Evolutionary conservation across 805 yeast species (phyloP).

Genomic region (Candida patagonica): DNA sequence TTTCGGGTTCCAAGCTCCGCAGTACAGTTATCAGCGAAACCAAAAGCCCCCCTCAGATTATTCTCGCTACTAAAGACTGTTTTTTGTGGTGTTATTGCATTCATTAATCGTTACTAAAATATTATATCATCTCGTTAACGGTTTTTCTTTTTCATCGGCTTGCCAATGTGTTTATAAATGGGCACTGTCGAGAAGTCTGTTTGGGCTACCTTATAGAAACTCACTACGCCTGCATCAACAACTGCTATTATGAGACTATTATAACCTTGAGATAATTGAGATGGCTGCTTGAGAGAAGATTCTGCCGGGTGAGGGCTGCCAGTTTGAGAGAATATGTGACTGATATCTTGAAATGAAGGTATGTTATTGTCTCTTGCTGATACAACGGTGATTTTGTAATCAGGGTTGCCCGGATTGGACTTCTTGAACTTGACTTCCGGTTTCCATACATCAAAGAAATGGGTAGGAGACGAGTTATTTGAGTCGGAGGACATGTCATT

Average conservation of each 20-base stretch:
- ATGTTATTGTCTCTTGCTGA: conserved; percentile 30
- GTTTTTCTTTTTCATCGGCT: not conserved
- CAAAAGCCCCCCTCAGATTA: conserved; percentile 4
- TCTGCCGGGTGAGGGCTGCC: conserved; percentile 18
- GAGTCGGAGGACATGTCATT: conserved; percentile 5
- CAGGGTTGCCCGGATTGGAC: conserved; percentile 56
- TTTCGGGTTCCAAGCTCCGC: not conserved
- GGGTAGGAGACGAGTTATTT: conserved; percentile 3
- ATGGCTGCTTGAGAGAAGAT: conserved; percentile 27
- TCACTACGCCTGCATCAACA: conserved; percentile 56
- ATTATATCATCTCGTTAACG: not conserved
- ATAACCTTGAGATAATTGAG: conserved; percentile 43
- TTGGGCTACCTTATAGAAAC: conserved; percentile 13
- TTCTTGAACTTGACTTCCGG: conserved; percentile 59
- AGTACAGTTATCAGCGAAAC: conserved; percentile 5
- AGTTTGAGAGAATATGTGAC: conserved; percentile 23
- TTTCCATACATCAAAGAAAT: conserved; percentile 66
- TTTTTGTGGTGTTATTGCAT: too few relatives aligned
- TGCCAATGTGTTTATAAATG: conserved; percentile 5
- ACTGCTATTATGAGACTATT: conserved; percentile 54
- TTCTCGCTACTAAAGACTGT: too few relatives aligned
- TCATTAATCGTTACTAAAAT: too few relatives aligned
- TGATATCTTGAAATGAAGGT: conserved; percentile 30
- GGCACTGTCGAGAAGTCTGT: conserved; percentile 15
- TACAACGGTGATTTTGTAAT: conserved; percentile 59